Conservation (phyloP, 1,284 basidiomycete species). For the Afroboletus lepidellus region DNA sequence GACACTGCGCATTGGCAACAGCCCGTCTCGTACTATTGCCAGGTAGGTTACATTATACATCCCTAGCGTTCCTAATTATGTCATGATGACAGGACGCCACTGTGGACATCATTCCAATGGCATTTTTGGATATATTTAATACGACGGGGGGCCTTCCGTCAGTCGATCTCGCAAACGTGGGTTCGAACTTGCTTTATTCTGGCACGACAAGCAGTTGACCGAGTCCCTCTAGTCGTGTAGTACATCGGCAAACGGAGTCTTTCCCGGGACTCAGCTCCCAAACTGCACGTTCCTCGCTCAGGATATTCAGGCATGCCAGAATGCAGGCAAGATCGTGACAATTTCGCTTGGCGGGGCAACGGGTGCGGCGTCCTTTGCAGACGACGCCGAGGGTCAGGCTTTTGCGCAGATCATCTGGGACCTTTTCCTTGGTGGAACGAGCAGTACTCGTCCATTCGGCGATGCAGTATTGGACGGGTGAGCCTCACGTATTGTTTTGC, state of each 20-base stretch:
- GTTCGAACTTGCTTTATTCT: constrained; percentile 9
- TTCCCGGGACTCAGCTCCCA: constrained; percentile 56
- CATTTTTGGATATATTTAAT: constrained; percentile 60
- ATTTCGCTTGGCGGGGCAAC: constrained; percentile 64
- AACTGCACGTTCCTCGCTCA: constrained; percentile 56
- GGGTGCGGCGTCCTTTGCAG: constrained; percentile 48
- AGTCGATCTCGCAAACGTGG: constrained; percentile 60
- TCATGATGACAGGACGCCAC: constrained; percentile 9
- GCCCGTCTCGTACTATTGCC: constrained; percentile 28
- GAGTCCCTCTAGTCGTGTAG: constrained; percentile 38
- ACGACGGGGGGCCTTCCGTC: constrained; percentile 55
- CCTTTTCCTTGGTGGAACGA: constrained; percentile 56
- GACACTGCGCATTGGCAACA: constrained; percentile 31
- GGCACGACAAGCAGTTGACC: background rate
- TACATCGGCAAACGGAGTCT: constrained; percentile 39
- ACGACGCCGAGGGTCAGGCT: constrained; percentile 47
- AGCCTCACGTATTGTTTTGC: constrained; percentile 3
- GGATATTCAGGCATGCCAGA: constrained; percentile 60
- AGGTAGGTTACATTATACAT: constrained; percentile 7
- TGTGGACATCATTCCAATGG: constrained; percentile 48
- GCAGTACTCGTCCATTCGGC: constrained; percentile 57
- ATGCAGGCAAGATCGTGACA: constrained; percentile 64
- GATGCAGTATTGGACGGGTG: constrained; percentile 64
- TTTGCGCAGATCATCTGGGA: constrained; percentile 67
- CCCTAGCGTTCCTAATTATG: background rate